These are phyloP conservation scores for Margaritispora aquatica DNA, from an alignment of 495 filamentous ascomycete genomes.

Conservation along the genomic window DNA sequence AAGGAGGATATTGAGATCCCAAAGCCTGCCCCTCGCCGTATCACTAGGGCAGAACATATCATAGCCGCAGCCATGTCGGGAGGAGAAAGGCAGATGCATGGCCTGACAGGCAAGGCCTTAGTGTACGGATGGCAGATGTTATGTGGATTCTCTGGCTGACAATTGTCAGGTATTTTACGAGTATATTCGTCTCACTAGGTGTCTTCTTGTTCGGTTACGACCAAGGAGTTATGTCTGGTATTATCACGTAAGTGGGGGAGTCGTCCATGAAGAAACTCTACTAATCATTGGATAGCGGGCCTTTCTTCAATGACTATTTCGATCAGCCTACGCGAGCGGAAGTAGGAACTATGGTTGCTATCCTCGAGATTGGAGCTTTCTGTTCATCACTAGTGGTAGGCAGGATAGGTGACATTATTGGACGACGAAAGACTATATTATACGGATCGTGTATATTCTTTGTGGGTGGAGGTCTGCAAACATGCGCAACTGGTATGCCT, in stretches of 20 bases:
- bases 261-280: not conserved
- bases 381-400: slow-evolving; percentile 87
- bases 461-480: slow-evolving; percentile 80
- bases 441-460: slow-evolving; percentile 93
- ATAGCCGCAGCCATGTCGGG: slow-evolving; percentile 83
- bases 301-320: slow-evolving; percentile 87
- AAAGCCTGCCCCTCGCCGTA: slow-evolving; percentile 51
- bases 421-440: slow-evolving; percentile 82
- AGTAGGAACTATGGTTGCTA: slow-evolving; percentile 94
- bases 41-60: slow-evolving; percentile 57
- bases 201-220: slow-evolving; percentile 99
- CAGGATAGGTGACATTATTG: slow-evolving; percentile 84
- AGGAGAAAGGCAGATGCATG: slow-evolving; percentile 66
- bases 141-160: slow-evolving; percentile 29
- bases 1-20: slow-evolving; percentile 85
- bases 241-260: slow-evolving; percentile 76
- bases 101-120: slow-evolving; percentile 91
- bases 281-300: slow-evolving; percentile 49
- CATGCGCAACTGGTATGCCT: slow-evolving; percentile 70
- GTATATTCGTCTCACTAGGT: slow-evolving; percentile 94
- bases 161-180: slow-evolving; percentile 79
- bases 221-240: slow-evolving; percentile 98
- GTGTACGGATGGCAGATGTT: slow-evolving; percentile 51
- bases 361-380: slow-evolving; percentile 89
- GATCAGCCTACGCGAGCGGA: slow-evolving; percentile 75